Conservation (phyloP, 768 basidiomycete genomes). For the Punctularia strigosozonata region DNA sequence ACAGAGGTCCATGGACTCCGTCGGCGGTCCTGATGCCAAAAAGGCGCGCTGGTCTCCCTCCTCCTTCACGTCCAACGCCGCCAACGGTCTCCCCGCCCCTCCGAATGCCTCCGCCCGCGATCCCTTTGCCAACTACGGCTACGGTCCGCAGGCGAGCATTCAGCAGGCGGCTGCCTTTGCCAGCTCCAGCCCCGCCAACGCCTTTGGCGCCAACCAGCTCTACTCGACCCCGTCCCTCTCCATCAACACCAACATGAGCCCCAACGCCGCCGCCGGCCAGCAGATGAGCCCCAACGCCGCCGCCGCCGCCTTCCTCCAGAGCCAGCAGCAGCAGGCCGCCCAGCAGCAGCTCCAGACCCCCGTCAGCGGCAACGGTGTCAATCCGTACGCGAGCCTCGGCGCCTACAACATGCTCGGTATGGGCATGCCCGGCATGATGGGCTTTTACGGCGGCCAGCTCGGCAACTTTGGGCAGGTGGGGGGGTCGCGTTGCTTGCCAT, state of each 20-base stretch:
- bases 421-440: conserved; percentile 64
- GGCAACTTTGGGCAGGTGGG: conserved; percentile 55
- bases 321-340: conserved; percentile 26
- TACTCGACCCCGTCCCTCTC: conserved; percentile 65
- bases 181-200: conserved; percentile 34
- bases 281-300: conserved; percentile 62
- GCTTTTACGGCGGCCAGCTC: conserved; percentile 65
- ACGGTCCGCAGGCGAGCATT: conserved; percentile 63
- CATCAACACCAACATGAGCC: conserved; percentile 62
- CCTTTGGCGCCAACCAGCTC: conserved; percentile 44
- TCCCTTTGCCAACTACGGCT: conserved; percentile 80
- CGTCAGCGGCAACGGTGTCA: conserved; percentile 31
- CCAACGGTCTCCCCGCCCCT: conserved; percentile 28
- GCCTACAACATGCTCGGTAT: conserved; percentile 74
- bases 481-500: conserved; percentile 11
- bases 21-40: conserved; percentile 76
- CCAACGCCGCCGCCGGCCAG: conserved; percentile 29
- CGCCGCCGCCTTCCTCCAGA: conserved; percentile 41
- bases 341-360: conserved; percentile 22
- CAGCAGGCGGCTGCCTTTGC: conserved; percentile 44
- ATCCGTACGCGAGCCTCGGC: conserved; percentile 45
- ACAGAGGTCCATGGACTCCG: conserved; percentile 79
- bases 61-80: conserved; percentile 26
- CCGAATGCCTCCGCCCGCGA: conserved; percentile 38
- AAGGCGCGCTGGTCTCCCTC: conserved; percentile 85